Percentiles rank a stretch among this genome's conserved stretches.
These are phyloP conservation scores for Daldinia bambusicola DNA, from an alignment of 495 filamentous ascomycete genomes.

Conservation along the genomic window DNA sequence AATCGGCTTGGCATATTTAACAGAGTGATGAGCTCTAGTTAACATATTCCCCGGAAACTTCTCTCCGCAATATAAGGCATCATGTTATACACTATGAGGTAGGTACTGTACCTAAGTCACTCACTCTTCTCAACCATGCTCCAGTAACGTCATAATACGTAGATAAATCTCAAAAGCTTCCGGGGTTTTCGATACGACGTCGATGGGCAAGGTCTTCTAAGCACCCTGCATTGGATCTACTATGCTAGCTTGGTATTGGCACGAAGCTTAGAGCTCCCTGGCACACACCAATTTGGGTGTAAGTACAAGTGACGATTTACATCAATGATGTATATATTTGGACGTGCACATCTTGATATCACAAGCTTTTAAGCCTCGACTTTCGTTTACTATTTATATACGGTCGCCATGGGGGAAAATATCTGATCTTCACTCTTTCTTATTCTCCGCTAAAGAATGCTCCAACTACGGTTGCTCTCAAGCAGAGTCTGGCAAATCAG, in stretches of 20 bases:
- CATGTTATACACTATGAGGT: too few species aligned
- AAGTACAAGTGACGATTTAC: conserved; percentile 17
- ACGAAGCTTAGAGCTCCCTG: not conserved
- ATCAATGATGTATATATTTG: conserved; percentile 22
- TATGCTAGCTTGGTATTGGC: conserved; percentile 2
- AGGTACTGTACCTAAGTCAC: not conserved
- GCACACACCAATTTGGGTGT: not conserved
- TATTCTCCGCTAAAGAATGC: conserved; percentile 24
- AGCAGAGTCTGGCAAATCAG: conserved; percentile 23
- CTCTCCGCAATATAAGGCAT: conserved; percentile 14
- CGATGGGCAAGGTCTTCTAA: not conserved
- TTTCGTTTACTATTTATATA: not conserved
- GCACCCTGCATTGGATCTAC: conserved; percentile 18
- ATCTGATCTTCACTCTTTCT: not conserved
- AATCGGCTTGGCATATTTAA: not conserved
- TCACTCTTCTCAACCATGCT: not conserved
- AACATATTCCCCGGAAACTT: conserved; percentile 13
- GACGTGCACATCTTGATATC: not conserved
- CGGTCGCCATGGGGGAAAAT: not conserved
- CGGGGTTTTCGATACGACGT: not conserved
- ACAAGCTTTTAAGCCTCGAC: not conserved
- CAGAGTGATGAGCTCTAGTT: not conserved
- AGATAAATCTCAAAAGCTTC: conserved; percentile 7
- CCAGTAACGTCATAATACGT: conserved; percentile 26
- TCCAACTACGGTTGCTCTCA: conserved; percentile 15